These are phyloP conservation scores for Botrytis paeoniae DNA, from an alignment of 2,329 filamentous ascomycete genomes.

Conservation along the genomic window DNA sequence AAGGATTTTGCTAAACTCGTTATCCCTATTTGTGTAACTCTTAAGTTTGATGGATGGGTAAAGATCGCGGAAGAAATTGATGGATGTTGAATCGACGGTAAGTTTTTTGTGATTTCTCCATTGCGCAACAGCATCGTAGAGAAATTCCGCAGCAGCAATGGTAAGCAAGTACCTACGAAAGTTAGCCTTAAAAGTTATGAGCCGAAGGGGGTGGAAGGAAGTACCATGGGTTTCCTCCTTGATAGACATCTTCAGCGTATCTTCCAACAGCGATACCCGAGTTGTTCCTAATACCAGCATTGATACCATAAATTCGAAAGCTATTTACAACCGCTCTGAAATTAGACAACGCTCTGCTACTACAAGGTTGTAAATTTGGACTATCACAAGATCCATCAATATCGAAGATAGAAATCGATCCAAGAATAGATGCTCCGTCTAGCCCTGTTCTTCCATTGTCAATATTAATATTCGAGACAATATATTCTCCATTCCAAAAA, in stretches of 20 bases:
- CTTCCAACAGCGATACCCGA: constrained; percentile 63
- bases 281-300: constrained; percentile 58
- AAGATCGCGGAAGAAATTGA: constrained; percentile 69
- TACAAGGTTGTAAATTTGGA: constrained; percentile 66
- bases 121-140: constrained; percentile 72
- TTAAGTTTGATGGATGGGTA: constrained; percentile 57
- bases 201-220: neutral
- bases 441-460: constrained; percentile 63
- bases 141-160: constrained; percentile 72
- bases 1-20: constrained; percentile 48
- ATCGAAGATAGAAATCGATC: constrained; percentile 67
- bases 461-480: constrained; percentile 65
- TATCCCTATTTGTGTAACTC: constrained; percentile 58
- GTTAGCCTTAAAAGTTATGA: neutral
- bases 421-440: constrained; percentile 68
- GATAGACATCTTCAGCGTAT: constrained; percentile 71
- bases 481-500: constrained; percentile 68
- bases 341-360: constrained; percentile 61
- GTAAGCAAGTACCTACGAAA: constrained; percentile 58
- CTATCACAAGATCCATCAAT: constrained; percentile 64
- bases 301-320: constrained; percentile 68
- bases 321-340: constrained; percentile 72
- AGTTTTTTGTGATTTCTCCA: constrained; percentile 64
- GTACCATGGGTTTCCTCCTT: constrained; percentile 72
- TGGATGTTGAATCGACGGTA: constrained; percentile 59